A percentile compares a stretch with the other conserved stretches of the same genome.
phyloP scores from a whole-genome alignment of 169 alveolate genomes.

The Eimeria necatrix region DNA sequence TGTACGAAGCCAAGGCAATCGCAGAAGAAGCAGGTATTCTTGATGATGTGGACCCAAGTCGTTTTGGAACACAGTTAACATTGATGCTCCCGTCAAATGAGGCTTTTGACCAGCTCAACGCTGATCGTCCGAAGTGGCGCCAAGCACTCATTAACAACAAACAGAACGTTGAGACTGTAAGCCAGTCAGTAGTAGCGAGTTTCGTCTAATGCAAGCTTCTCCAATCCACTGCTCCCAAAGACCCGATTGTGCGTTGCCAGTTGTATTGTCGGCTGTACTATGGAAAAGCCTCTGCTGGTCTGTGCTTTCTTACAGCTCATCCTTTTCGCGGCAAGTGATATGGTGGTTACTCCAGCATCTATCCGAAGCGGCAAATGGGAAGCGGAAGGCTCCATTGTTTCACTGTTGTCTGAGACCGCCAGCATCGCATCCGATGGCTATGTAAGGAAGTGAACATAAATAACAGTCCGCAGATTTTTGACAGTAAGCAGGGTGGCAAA shows the following conservation, averaged over 20 bases:
- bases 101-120: constrained; percentile 71
- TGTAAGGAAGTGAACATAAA: constrained; percentile 14
- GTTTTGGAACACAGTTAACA: constrained; percentile 72
- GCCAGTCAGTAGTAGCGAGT: background rate
- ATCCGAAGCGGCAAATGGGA: constrained; percentile 72
- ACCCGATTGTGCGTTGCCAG: too few species aligned
- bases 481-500: background rate
- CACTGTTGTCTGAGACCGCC: constrained; percentile 77
- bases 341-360: constrained; percentile 44
- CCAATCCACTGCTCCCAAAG: background rate
- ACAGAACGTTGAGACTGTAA: constrained; percentile 75
- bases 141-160: constrained; percentile 76
- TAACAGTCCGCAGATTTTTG: background rate
- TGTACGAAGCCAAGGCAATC: constrained; percentile 66
- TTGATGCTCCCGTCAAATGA: constrained; percentile 78
- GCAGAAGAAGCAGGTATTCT: constrained; percentile 79
- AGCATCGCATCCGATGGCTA: constrained; percentile 71
- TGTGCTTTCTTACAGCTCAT: constrained; percentile 64
- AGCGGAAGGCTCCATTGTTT: constrained; percentile 71
- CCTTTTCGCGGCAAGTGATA: constrained; percentile 79
- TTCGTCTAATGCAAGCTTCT: background rate
- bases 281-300: background rate
- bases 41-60: constrained; percentile 68
- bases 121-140: constrained; percentile 77
- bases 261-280: too few species aligned